Evolutionary conservation across 192 early-diverging fungal genomes (phyloP), one percentile per base, ranked within the genome.

Genomic region (Coemansia sp.): DNA sequence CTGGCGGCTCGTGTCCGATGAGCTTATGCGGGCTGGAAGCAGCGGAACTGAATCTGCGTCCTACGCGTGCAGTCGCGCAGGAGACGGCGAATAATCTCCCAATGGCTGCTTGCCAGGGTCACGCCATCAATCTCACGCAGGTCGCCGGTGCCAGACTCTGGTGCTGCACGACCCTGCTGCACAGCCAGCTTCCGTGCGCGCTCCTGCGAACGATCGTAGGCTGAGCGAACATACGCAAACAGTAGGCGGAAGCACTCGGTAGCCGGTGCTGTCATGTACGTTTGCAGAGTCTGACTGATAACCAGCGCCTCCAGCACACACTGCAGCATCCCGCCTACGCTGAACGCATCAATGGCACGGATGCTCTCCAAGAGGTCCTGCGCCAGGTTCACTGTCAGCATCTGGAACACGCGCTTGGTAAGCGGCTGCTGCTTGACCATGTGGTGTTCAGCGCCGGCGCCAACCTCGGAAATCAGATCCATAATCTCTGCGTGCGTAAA

Each of bases 231-330:
- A 4, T 86, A 85, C 43, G 84, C 81, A 71, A 93, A 90, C 37
- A 97, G 89, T 50, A 88, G 83, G 37, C 86, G 84, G 62, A 96
- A 79, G 32, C 90, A 83, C 62, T 89, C 83, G 41, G 80, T 82
- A 6, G 92, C 86, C 14, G 77, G 62, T 12, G 86, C 72, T 4
- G 86, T 88, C 62, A 92, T 83, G 75, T 92, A 98, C 64, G 86
- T 82, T 19, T 87, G 73, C 35, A 98, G 67, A 2, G 90, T 93
- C 70, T 89, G 90, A 64, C 93, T 87, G 67, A 97, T 88, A 59
- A 96, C 91, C 72, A 94, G 88, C 57, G 89, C 91, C 76, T 98
- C 96, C 5, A 96, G 75, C 6, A 90, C 92, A n/a, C 92, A 94
- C 83, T 96, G 96, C 48, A 97, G 72, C 89, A 94, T 93, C 7